Percentiles rank a stretch among this genome's conserved stretches.
phyloP scores from a whole-genome alignment of 352 stramenopile genomes.

The Phytopythium litorale region DNA sequence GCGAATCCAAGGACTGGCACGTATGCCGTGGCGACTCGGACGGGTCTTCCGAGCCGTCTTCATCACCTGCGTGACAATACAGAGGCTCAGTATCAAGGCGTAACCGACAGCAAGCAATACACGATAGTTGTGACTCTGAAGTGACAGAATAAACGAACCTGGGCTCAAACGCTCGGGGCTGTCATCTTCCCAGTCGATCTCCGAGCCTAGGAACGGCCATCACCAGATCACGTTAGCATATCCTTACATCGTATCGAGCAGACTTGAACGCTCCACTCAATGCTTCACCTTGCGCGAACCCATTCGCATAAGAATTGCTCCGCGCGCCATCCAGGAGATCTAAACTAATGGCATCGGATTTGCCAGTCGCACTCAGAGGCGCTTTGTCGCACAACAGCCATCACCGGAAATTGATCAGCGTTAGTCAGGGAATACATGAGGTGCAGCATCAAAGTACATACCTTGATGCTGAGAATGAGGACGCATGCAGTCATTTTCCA shows the following conservation, averaged over 20 bases:
- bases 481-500: background rate
- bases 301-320: background rate
- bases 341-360: background rate
- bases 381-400: background rate
- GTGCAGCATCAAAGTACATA: background rate
- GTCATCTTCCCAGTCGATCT: constrained; percentile 15
- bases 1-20: background rate
- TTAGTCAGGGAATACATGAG: background rate
- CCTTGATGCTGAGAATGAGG: background rate
- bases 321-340: background rate
- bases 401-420: background rate
- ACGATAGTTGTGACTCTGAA: background rate
- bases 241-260: background rate
- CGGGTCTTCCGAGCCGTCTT: constrained; percentile 20
- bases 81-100: background rate
- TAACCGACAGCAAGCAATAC: background rate
- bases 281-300: background rate
- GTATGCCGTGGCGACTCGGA: constrained; percentile 18
- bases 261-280: background rate
- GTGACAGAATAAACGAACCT: background rate
- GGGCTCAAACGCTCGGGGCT: background rate
- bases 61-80: background rate
- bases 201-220: background rate
- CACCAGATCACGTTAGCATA: background rate
- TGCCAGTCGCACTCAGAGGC: background rate